These are phyloP conservation scores for Beauveria sp. DNA, from an alignment of 2,329 filamentous ascomycete species.

Conservation along the genomic window DNA sequence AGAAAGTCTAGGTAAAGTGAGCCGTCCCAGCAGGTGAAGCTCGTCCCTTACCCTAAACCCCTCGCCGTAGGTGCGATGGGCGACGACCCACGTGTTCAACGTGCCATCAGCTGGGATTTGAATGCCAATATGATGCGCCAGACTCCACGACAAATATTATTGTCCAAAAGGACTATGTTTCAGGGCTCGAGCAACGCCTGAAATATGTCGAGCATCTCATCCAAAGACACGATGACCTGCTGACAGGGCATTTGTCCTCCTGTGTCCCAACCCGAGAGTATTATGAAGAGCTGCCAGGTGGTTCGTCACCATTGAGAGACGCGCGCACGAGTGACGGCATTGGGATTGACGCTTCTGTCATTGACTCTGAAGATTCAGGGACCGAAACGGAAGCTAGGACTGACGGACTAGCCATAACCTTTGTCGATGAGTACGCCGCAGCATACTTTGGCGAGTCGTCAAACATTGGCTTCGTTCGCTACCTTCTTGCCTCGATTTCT, in stretches of 20 bases:
- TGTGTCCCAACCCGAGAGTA: background rate
- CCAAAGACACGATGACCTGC: conserved; percentile 12
- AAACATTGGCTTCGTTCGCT: conserved; percentile 18
- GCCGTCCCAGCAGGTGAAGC: background rate
- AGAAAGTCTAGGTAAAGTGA: conserved; percentile 17
- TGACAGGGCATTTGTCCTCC: background rate
- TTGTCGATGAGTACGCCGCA: conserved; percentile 15
- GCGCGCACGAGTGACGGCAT: background rate
- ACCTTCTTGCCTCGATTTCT: conserved; percentile 15
- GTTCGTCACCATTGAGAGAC: background rate
- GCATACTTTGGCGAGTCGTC: conserved; percentile 19
- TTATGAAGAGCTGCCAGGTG: background rate
- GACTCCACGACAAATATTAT: conserved; percentile 15
- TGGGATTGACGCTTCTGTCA: conserved; percentile 6
- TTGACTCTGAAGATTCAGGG: conserved; percentile 13
- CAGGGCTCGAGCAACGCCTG: conserved; percentile 14
- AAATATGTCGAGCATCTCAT: conserved; percentile 15
- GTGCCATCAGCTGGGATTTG: conserved; percentile 14
- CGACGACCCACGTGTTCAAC: conserved; percentile 16
- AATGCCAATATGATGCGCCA: conserved; percentile 17
- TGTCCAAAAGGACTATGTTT: conserved; percentile 12
- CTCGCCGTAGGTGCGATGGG: conserved; percentile 16
- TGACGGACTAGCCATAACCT: conserved; percentile 18
- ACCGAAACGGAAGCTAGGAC: conserved; percentile 15
- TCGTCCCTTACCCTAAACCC: background rate